These are phyloP conservation scores for Fomitopsis betulina DNA, from an alignment of 1,284 basidiomycete genomes.

Conservation along the genomic window DNA sequence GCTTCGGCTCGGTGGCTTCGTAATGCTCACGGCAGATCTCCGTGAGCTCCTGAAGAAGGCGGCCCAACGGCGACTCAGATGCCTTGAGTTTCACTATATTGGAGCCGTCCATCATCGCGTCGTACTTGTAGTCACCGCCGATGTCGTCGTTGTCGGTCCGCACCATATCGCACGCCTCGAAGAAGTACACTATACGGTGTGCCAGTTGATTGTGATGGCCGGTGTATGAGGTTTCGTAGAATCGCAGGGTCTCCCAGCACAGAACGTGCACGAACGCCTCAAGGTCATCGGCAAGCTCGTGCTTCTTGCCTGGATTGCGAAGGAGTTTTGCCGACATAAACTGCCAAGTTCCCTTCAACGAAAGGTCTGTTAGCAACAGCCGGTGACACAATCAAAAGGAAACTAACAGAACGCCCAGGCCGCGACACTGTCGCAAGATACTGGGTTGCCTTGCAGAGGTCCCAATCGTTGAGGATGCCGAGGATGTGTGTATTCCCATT, in stretches of 20 bases:
- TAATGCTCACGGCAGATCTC: not conserved
- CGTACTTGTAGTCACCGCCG: too few relatives aligned
- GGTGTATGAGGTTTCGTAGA: not conserved
- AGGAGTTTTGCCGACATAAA: conserved; percentile 10
- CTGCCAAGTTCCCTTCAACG: conserved; percentile 12
- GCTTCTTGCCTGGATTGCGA: not conserved
- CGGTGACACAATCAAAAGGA: too few relatives aligned
- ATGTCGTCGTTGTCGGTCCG: too few relatives aligned
- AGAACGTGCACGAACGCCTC: conserved; percentile 9
- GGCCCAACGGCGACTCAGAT: too few relatives aligned
- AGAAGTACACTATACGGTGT: too few relatives aligned
- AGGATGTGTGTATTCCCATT: not conserved
- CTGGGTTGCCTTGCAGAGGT: not conserved
- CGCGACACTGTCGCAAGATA: not conserved
- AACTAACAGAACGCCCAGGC: not conserved
- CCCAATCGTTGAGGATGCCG: conserved; percentile 6
- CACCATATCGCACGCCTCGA: too few relatives aligned
- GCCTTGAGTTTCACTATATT: too few relatives aligned
- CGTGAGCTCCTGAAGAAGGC: not conserved
- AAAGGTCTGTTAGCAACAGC: too few relatives aligned
- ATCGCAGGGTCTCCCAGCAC: conserved; percentile 2
- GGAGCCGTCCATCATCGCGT: too few relatives aligned
- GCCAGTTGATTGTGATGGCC: not conserved
- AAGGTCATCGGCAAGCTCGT: conserved; percentile 8
- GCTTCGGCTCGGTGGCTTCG: not conserved